Evolutionary conservation across 164 flowering plant species (phyloP).

Genomic region (Malania oleifera): DNA sequence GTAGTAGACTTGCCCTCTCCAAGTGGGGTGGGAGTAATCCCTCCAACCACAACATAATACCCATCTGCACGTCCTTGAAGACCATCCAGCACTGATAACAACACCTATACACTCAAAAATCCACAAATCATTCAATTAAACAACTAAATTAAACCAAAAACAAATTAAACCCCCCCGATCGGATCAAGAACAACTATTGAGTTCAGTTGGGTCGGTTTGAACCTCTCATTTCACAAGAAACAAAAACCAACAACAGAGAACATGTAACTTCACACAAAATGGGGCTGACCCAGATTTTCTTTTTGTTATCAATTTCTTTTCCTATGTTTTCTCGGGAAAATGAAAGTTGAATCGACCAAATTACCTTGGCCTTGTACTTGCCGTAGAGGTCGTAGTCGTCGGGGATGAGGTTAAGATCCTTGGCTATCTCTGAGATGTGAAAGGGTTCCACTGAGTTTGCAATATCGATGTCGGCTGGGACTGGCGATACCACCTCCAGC

Average conservation of each 20-base stretch:
- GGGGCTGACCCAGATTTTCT: too few species aligned
- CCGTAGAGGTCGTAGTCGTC: constrained; percentile 91
- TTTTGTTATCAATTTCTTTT: too few species aligned
- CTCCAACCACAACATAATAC: constrained; percentile 96
- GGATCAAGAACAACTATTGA: too few species aligned
- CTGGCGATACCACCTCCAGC: constrained; percentile 78
- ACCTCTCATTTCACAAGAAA: too few species aligned
- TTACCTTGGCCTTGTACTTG: constrained; percentile 97
- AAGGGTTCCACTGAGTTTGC: constrained; percentile 85
- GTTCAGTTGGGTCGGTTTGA: too few species aligned
- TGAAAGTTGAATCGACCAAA: constrained; percentile 1
- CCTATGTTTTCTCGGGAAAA: not conserved
- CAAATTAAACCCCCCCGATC: too few species aligned
- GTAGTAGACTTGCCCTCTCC: constrained; percentile 99
- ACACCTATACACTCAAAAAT: constrained; percentile 43
- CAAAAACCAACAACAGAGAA: too few species aligned
- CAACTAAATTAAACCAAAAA: not conserved
- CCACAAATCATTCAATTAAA: constrained; percentile 6
- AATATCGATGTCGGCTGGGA: constrained; percentile 93
- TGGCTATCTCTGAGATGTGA: constrained; percentile 87
- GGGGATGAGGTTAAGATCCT: constrained; percentile 61
- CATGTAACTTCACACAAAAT: too few species aligned
- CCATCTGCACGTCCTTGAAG: constrained; percentile 74
- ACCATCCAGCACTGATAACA: constrained; percentile 79
- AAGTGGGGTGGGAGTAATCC: constrained; percentile 97